Evolutionary conservation across 2,329 filamentous ascomycete genomes (phyloP).

Genomic region (Ophiosphaerella korrae): DNA sequence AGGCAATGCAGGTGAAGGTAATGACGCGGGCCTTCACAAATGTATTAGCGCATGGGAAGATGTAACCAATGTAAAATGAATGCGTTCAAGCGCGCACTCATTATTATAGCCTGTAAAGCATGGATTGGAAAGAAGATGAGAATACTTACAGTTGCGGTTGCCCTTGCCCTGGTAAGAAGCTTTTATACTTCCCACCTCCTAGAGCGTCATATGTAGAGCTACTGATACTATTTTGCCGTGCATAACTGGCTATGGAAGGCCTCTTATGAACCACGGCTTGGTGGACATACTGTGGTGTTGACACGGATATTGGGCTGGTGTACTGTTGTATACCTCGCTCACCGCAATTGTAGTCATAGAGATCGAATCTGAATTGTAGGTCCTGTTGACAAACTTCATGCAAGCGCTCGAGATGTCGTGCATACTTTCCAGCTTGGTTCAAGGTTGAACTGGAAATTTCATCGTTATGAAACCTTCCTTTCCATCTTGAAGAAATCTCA

Average conservation of each 20-base stretch:
- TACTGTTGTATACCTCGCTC: conserved; percentile 21
- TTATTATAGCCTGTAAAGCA: background rate
- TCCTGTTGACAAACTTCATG: conserved; percentile 27
- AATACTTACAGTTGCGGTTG: background rate
- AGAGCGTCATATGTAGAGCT: conserved; percentile 9
- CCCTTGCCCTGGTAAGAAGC: background rate
- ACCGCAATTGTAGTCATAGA: conserved; percentile 40
- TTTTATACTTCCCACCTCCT: conserved; percentile 4
- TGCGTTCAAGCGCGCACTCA: too few species aligned
- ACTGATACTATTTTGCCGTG: conserved; percentile 20
- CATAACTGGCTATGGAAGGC: conserved; percentile 1
- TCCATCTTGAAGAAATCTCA: conserved; percentile 39
- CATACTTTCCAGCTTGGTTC: conserved; percentile 36
- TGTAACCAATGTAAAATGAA: too few species aligned
- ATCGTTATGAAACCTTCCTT: background rate
- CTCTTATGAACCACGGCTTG: conserved; percentile 10
- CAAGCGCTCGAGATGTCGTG: conserved; percentile 30
- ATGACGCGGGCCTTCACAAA: too few species aligned
- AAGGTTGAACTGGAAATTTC: background rate
- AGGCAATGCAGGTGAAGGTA: background rate
- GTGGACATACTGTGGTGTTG: conserved; percentile 20
- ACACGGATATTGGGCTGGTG: conserved; percentile 18
- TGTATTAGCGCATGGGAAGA: too few species aligned
- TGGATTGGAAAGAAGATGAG: background rate
- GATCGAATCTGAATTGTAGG: conserved; percentile 29